phyloP scores from a whole-genome alignment of 129 eudicot genomes.

The Dittrichia graveolens region DNA sequence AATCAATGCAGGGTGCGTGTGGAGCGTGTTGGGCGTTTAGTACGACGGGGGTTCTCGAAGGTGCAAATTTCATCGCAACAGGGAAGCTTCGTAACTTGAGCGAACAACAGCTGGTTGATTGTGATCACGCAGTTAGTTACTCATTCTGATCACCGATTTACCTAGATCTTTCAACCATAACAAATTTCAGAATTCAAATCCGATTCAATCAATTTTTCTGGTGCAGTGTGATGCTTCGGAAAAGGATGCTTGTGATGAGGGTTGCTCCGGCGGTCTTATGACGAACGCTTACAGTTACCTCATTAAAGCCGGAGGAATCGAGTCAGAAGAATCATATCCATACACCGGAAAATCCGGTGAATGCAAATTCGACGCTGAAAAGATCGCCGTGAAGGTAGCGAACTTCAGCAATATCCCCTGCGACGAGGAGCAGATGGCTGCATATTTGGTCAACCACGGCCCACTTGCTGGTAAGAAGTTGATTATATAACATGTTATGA shows the following conservation, averaged over 20 bases:
- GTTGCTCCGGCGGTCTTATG: conserved; percentile 89
- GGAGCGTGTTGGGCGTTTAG: conserved; percentile 94
- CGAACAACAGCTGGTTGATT: conserved; percentile 92
- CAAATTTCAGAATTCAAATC: not conserved
- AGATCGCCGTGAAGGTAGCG: conserved; percentile 57
- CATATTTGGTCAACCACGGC: conserved; percentile 68
- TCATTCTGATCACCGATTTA: not conserved
- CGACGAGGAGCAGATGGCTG: conserved; percentile 85
- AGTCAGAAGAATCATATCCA: conserved; percentile 64
- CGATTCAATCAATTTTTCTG: not conserved
- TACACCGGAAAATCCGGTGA: conserved; percentile 71
- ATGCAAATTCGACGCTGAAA: conserved; percentile 57
- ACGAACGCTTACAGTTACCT: conserved; percentile 73
- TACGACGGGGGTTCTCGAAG: conserved; percentile 88
- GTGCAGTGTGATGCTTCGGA: conserved; percentile 66
- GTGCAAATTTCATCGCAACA: conserved; percentile 65
- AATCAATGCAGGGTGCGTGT: conserved; percentile 49
- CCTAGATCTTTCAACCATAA: not conserved
- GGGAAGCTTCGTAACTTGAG: conserved; percentile 48
- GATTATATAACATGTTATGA: not conserved
- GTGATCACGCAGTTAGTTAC: conserved; percentile 63
- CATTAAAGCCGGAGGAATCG: conserved; percentile 74
- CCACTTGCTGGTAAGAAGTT: conserved; percentile 75
- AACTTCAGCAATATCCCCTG: conserved; percentile 68
- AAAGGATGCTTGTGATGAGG: conserved; percentile 57